Percentiles rank a stretch among this genome's conserved stretches.
Evolutionary conservation across 768 basidiomycete species (phyloP).

Genomic region (Tubosaeta brunneosetosa): DNA sequence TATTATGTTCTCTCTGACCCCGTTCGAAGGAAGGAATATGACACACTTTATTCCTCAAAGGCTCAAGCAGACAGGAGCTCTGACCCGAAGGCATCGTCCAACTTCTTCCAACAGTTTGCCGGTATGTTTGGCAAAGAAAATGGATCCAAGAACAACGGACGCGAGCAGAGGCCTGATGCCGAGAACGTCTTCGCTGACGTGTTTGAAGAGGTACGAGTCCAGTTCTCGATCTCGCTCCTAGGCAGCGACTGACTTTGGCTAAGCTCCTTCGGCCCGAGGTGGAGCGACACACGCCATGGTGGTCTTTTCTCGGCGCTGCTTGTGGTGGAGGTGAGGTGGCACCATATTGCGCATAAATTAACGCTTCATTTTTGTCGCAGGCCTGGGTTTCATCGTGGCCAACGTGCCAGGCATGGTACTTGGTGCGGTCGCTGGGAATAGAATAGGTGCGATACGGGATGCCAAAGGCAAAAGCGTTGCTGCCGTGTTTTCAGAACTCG

Average conservation of each 20-base stretch:
- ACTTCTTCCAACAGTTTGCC: slow-evolving; percentile 75
- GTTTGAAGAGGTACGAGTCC: slow-evolving; percentile 72
- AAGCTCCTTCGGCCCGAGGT: slow-evolving; percentile 82
- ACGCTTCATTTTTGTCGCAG: slow-evolving; percentile 35
- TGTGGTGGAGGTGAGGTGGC: slow-evolving; percentile 55
- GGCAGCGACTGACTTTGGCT: slow-evolving; percentile 1
- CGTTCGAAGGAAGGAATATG: slow-evolving; percentile 67
- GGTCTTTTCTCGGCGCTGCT: slow-evolving; percentile 67
- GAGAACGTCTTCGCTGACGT: slow-evolving; percentile 84
- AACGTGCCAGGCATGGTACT: slow-evolving; percentile 85
- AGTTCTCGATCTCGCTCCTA: background rate
- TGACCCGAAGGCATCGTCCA: slow-evolving; percentile 63
- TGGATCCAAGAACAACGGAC: slow-evolving; percentile 29
- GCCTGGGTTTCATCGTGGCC: slow-evolving; percentile 45
- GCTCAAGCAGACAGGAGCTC: slow-evolving; percentile 46
- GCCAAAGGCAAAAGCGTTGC: slow-evolving; percentile 94
- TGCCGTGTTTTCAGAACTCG: slow-evolving; percentile 76
- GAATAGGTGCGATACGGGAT: slow-evolving; percentile 87
- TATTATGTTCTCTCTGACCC: slow-evolving; percentile 90
- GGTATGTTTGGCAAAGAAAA: slow-evolving; percentile 53
- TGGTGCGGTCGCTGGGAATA: slow-evolving; percentile 83
- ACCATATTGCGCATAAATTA: slow-evolving; percentile 3
- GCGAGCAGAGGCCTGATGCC: slow-evolving; percentile 59
- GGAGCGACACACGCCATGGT: slow-evolving; percentile 62
- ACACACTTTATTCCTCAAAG: slow-evolving; percentile 56